phyloP scores from a whole-genome alignment of 2,329 filamentous ascomycete genomes.

The Tolypocladium tropicale region DNA sequence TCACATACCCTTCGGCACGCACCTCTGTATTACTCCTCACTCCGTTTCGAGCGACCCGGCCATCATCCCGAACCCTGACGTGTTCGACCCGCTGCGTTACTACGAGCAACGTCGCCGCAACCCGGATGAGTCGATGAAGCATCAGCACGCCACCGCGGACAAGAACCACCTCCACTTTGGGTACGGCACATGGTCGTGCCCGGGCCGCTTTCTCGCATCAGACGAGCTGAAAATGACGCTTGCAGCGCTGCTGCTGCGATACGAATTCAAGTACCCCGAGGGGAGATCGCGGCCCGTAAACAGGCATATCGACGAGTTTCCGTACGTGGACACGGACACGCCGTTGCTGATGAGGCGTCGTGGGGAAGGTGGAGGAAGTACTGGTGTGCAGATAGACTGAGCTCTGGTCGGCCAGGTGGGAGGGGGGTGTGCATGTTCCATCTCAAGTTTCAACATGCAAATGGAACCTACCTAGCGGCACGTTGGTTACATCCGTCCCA shows the following conservation, averaged over 20 bases:
- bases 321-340: constrained; percentile 1
- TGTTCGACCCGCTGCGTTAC: constrained; percentile 6
- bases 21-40: constrained; percentile 2
- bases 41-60: constrained; percentile 2
- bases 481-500: no score
- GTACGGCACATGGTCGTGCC: constrained; percentile 6
- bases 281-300: constrained; percentile 1
- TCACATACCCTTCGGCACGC: constrained; percentile 3
- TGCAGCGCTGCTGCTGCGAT: constrained; percentile 2
- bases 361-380: background rate
- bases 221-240: constrained; percentile 6
- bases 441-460: background rate
- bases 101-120: constrained; percentile 2
- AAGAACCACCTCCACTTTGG: constrained; percentile 7
- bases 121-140: constrained; percentile 1
- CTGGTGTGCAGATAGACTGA: background rate
- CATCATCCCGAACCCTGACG: background rate
- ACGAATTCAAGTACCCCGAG: constrained; percentile 3
- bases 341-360: constrained; percentile 4
- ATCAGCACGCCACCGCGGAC: constrained; percentile 7
- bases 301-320: constrained; percentile 5
- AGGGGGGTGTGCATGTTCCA: background rate
- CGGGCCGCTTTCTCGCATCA: constrained; percentile 7
- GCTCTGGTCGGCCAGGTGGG: background rate
- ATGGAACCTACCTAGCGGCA: no score